Conservation (phyloP, 2,329 filamentous ascomycete genomes). For the Trichoderma brevicompactum region DNA sequence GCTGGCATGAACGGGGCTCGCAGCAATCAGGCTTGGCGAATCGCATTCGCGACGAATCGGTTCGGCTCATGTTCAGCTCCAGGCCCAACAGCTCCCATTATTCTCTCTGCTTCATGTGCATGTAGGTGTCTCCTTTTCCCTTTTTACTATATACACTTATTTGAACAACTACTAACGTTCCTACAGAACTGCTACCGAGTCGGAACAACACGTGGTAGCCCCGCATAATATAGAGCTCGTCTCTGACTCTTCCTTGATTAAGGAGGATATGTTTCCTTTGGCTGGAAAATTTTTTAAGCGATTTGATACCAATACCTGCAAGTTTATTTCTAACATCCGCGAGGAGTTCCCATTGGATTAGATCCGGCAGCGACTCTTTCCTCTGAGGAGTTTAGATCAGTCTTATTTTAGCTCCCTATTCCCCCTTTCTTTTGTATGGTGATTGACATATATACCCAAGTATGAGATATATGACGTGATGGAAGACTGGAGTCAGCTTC, state of each 20-base stretch:
- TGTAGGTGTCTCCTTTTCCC: slow-evolving; percentile 63
- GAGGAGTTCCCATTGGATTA: slow-evolving; percentile 89
- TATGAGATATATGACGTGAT: background rate
- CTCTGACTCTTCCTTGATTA: slow-evolving; percentile 51
- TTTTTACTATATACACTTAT: background rate
- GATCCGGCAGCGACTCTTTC: slow-evolving; percentile 1
- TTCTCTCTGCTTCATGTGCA: slow-evolving; percentile 74
- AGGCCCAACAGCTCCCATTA: slow-evolving; percentile 27
- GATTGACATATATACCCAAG: background rate
- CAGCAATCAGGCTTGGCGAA: slow-evolving; percentile 28
- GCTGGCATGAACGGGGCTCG: slow-evolving; percentile 70
- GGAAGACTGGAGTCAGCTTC: slow-evolving; percentile 1
- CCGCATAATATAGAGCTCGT: slow-evolving; percentile 80
- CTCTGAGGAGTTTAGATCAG: background rate
- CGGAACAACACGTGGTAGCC: slow-evolving; percentile 48
- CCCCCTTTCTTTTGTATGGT: background rate
- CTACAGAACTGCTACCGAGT: slow-evolving; percentile 41
- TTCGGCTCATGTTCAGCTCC: background rate
- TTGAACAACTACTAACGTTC: background rate
- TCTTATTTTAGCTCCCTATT: background rate
- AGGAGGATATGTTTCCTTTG: slow-evolving; percentile 63
- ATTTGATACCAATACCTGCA: slow-evolving; percentile 68
- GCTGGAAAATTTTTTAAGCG: slow-evolving; percentile 89
- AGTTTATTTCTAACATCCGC: slow-evolving; percentile 78
- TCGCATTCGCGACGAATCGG: background rate